Conservation (phyloP, 2,329 filamentous ascomycete species). For the Pyrenochaeta sp. region DNA sequence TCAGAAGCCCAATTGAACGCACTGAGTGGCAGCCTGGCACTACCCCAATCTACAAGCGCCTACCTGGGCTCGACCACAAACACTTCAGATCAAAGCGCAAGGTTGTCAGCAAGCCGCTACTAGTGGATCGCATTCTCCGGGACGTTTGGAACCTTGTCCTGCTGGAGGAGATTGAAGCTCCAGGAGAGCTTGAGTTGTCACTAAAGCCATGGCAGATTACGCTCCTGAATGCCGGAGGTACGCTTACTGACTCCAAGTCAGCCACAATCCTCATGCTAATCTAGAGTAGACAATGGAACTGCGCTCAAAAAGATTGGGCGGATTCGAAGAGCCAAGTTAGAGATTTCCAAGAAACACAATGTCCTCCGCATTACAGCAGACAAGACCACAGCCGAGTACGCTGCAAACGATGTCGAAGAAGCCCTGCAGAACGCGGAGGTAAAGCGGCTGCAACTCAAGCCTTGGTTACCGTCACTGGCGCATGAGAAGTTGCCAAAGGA, state of each 20-base stretch:
- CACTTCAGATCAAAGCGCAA: constrained; percentile 11
- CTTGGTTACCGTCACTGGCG: constrained; percentile 29
- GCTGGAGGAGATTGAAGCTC: constrained; percentile 46
- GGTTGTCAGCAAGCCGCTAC: constrained; percentile 35
- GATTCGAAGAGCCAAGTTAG: constrained; percentile 40
- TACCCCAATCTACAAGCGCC: constrained; percentile 31
- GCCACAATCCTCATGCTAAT: constrained; percentile 5
- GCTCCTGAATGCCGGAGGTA: constrained; percentile 41
- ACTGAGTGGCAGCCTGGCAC: constrained; percentile 45
- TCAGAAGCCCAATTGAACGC: constrained; percentile 26
- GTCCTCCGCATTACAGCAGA: constrained; percentile 49
- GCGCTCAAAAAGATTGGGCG: constrained; percentile 38
- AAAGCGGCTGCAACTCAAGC: constrained; percentile 27
- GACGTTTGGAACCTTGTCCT: constrained; percentile 42
- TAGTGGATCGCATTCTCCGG: constrained; percentile 47
- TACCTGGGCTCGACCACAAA: constrained; percentile 31
- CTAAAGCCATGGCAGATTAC: constrained; percentile 44
- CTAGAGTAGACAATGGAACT: constrained; percentile 22
- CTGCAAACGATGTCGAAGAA: constrained; percentile 44
- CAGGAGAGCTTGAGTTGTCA: constrained; percentile 46
- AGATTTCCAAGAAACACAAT: constrained; percentile 32
- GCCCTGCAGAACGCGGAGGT: constrained; percentile 26
- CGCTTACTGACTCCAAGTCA: background rate
- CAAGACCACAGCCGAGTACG: constrained; percentile 46
- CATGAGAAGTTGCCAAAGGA: constrained; percentile 5